Base-by-base conservation (phyloP, 192 early-diverging fungal species). In the Umbelopsis sp. region DNA sequence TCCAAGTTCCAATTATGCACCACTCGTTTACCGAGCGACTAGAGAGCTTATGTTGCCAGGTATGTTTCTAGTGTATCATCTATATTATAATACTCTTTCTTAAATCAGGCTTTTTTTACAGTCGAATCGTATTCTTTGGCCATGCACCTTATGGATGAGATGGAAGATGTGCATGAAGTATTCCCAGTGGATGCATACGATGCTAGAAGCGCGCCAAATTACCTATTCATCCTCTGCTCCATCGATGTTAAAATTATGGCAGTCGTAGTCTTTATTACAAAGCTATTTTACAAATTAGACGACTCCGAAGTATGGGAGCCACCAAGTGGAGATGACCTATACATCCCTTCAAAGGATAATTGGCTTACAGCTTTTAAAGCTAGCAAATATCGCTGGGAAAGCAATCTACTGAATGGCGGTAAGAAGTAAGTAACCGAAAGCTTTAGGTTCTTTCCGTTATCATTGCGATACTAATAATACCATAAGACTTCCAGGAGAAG, bases 11-110 rank as follows among this genome's bases (percentile, higher is more conserved):
- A 75, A 80, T 27, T 45, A n/a, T 6, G 37, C 74, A 4, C 47
- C 76, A 2, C 44, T 73, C 6, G 18, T 80, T 18, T 44, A 73
- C 37, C 66, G 78, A 18, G 64, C 70, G 35, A 49, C 44, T 25
- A 27, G 50, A n/a, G 70, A 80, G 37, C 64, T 80, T 6, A 70
- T 58, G 49, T 33, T 80, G 15, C 78, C 78, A 65, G 48, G 75
- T 77, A 69, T 70, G 27, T 27, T 20, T 16, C 20, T 5, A 16
- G 15, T 49, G 15, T 20, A 6, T 20, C 48, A 21, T 20, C 9
- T 20, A 49, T 49, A 16, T 20, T 49, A 4, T 16, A 21, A 49
- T 20, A 16, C 20, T 16, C 18, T 3, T 1, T 16, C 3, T 13
- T 49, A 21, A 49, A 16, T 16, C 12, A 16, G 48, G 1, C 0